phyloP scores from a whole-genome alignment of 148 eudicot genomes.

The Fagopyrum esculentum region DNA sequence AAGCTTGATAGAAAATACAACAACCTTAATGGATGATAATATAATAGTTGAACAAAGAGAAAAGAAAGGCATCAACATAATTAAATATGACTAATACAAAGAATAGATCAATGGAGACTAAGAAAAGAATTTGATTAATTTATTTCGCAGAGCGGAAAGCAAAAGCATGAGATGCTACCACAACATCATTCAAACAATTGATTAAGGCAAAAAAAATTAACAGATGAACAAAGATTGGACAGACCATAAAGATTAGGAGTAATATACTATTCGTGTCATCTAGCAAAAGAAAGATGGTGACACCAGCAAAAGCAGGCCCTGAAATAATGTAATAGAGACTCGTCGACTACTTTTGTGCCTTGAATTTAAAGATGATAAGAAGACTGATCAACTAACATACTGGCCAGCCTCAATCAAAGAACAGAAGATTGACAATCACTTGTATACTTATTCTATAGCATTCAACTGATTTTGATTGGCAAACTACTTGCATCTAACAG shows the following conservation, averaged over 20 bases:
- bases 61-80: not conserved
- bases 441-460: not conserved
- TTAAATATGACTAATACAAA: not conserved
- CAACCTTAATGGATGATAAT: not conserved
- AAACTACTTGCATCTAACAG: too few species aligned
- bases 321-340: not conserved
- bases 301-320: not conserved
- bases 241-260: not conserved
- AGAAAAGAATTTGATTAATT: not conserved
- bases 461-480: too few species aligned
- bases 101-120: not conserved
- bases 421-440: not conserved
- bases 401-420: not conserved
- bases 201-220: not conserved
- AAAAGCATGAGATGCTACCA: slow-evolving; percentile 11
- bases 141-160: slow-evolving; percentile 5
- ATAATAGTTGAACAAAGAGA: slow-evolving; percentile 3
- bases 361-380: not conserved
- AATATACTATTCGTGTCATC: not conserved
- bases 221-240: slow-evolving; percentile 6
- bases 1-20: not conserved
- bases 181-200: not conserved
- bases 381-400: slow-evolving; percentile 6
- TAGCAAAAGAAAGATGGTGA: not conserved
- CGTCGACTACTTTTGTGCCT: not conserved